Evolutionary conservation across 2,329 filamentous ascomycete genomes (phyloP), one percentile per base, ranked within the genome.

Genomic region (Alternaria sp.): DNA sequence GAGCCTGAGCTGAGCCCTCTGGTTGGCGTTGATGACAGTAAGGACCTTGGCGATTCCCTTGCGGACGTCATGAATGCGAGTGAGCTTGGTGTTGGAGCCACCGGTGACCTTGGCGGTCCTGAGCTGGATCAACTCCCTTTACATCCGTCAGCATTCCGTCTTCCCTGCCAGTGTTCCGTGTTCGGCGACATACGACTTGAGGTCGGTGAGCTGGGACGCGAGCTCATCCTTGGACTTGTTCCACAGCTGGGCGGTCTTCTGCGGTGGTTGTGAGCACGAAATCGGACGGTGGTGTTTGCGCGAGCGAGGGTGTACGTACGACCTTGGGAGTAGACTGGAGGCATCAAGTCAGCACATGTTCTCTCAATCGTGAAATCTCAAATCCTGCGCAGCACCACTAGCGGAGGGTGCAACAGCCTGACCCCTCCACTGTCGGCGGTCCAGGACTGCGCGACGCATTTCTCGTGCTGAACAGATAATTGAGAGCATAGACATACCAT

Each of bases 11-110:
- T 98, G 94, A 74, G 93, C 88, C 83, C 96, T 91, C 88, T 99
- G 95, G 89, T 96, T 98, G 85, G 93, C 91, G 89, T 98, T 99
- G 90, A 99, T 97, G 87, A 99, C 89, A 84, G 95, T 99, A 79
- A 99, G 90, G 85, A 97, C 92, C 81, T 94, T 94, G 81, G 95
- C 96, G 85, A 99, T 97, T 63, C 94, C 97, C 89, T 99, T 99
- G 88, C 95, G 94, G 83, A 99, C 88, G 84, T 99, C 96, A 88
- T 97, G 93, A 86, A 77, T 78, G 69, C 72, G 71, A 68, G 75
- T 96, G 81, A 98, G 89, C 89, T 99, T 99, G 81, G 91, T 91
- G 80, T 92, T 90, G 76, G 93, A 93, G 78, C 94, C 96, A 80
- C 88, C 88, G 75, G 93, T 88, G 82, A 99, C 94, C 91, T 99